Percentiles rank a stretch among this genome's conserved stretches.
Conservation (phyloP, 2,329 filamentous ascomycete genomes). For the Cladophialophora immunda region DNA sequence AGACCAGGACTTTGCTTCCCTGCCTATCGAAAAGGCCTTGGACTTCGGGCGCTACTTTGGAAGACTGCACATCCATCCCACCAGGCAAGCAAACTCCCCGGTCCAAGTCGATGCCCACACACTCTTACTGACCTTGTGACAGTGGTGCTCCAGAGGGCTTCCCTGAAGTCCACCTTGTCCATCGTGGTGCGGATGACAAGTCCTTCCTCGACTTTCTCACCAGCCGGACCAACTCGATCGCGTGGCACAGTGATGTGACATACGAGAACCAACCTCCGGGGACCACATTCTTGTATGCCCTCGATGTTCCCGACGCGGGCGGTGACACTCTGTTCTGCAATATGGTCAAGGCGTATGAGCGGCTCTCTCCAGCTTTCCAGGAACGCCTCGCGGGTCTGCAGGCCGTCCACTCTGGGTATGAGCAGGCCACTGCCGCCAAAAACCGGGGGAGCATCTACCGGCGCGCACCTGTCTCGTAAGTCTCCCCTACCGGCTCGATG, state of each 20-base stretch:
- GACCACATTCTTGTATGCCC: conserved; percentile 86
- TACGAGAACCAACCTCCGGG: conserved; percentile 87
- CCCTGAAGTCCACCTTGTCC: conserved; percentile 80
- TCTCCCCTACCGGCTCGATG: neutral
- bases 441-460: conserved; percentile 53
- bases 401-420: conserved; percentile 79
- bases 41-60: conserved; percentile 76
- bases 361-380: conserved; percentile 80
- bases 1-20: conserved; percentile 50
- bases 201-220: conserved; percentile 69
- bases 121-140: neutral
- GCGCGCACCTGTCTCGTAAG: conserved; percentile 52
- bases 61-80: conserved; percentile 82
- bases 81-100: conserved; percentile 50
- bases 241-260: conserved; percentile 84
- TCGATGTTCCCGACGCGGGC: conserved; percentile 81
- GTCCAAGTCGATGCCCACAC: neutral
- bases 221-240: conserved; percentile 78
- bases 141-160: conserved; percentile 75
- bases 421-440: conserved; percentile 77
- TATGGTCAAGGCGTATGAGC: conserved; percentile 79
- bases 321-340: conserved; percentile 88
- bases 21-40: conserved; percentile 41
- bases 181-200: conserved; percentile 73
- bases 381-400: conserved; percentile 81